Percentiles rank a stretch among this genome's conserved stretches.
These are phyloP conservation scores for Calonectria crousiana DNA, from an alignment of 2,329 filamentous ascomycete species.

Conservation along the genomic window DNA sequence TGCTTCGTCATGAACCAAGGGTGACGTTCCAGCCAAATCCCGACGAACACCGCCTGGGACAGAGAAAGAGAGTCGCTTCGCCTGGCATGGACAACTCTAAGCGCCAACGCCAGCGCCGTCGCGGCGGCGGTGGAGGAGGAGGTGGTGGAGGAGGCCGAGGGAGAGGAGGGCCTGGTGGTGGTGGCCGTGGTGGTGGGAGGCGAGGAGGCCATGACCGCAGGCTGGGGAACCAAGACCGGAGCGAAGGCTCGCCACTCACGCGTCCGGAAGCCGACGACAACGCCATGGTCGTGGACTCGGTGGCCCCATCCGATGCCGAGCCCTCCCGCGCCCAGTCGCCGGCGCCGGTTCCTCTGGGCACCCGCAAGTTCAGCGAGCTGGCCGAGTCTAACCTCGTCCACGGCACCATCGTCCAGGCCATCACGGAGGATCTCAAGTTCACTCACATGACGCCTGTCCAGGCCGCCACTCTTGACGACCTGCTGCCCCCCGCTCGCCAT, in stretches of 20 bases:
- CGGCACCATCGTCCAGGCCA: conserved; percentile 60
- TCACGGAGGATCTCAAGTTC: conserved; percentile 62
- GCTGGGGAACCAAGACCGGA: neutral
- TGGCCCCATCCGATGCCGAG: neutral
- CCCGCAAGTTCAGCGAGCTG: conserved; percentile 61
- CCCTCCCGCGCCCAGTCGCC: neutral
- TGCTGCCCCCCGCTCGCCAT: conserved; percentile 58
- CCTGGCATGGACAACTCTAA: neutral
- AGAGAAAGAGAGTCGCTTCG: neutral
- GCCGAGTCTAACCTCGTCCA: conserved; percentile 55
- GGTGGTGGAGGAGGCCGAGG: neutral
- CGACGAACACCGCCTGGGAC: neutral
- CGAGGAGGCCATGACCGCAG: neutral
- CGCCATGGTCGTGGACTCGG: neutral
- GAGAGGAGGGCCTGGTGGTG: neutral
- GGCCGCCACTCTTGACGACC: conserved; percentile 62
- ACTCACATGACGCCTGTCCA: conserved; percentile 68
- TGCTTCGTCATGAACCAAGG: neutral
- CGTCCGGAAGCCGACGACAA: neutral
- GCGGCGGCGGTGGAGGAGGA: neutral
- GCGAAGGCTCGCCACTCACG: neutral
- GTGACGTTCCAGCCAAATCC: neutral
- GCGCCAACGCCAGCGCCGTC: neutral
- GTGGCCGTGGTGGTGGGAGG: neutral
- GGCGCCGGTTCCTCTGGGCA: conserved; percentile 54